phyloP scores from a whole-genome alignment of 2,329 filamentous ascomycete genomes.

The Xylariaceae sp. region DNA sequence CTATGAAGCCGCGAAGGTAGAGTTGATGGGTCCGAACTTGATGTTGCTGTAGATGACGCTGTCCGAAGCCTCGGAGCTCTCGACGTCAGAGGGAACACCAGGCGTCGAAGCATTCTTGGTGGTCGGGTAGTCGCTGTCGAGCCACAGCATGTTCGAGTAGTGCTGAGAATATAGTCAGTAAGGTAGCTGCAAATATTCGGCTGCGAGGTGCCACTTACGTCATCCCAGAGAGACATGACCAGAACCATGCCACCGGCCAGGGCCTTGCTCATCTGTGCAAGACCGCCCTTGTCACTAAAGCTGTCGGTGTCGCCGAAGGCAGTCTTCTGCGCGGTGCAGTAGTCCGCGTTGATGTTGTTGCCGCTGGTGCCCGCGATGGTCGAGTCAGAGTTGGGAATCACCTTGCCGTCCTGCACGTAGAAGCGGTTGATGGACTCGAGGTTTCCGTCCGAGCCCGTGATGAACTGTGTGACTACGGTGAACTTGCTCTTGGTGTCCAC shows the following conservation, averaged over 20 bases:
- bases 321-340: conserved; percentile 51
- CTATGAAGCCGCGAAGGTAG: conserved; percentile 33
- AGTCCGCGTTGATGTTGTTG: conserved; percentile 46
- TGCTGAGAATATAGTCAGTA: conserved; percentile 41
- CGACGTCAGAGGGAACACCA: conserved; percentile 44
- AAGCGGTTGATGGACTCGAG: conserved; percentile 52
- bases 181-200: not conserved
- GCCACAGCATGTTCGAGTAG: conserved; percentile 57
- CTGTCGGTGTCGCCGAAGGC: conserved; percentile 48
- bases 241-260: conserved; percentile 55
- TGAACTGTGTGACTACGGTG: conserved; percentile 59
- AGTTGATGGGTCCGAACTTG: conserved; percentile 43
- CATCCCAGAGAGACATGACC: conserved; percentile 57
- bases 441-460: conserved; percentile 39
- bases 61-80: conserved; percentile 35
- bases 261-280: conserved; percentile 49
- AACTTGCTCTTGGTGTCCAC: conserved; percentile 53
- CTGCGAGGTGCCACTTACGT: conserved; percentile 29
- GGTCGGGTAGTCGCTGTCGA: conserved; percentile 49
- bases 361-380: conserved; percentile 27
- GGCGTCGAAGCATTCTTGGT: conserved; percentile 29
- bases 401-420: conserved; percentile 55
- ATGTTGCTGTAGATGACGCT: conserved; percentile 46
- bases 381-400: conserved; percentile 38
- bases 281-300: conserved; percentile 50